These are phyloP conservation scores for Alternaria rosae DNA, from an alignment of 2,329 filamentous ascomycete species.

Conservation along the genomic window DNA sequence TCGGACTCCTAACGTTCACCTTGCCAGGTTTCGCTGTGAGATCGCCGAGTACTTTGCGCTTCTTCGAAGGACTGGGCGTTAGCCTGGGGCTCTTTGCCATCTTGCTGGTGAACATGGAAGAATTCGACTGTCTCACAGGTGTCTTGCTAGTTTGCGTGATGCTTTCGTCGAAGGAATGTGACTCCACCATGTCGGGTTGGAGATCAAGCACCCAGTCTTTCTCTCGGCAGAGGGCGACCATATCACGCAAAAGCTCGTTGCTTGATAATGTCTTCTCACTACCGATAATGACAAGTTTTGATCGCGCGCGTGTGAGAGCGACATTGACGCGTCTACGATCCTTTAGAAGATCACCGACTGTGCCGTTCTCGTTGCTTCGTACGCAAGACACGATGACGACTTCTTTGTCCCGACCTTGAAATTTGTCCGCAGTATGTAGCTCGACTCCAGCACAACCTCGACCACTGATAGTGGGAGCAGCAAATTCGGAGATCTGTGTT, in stretches of 20 bases:
- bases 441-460: conserved; percentile 65
- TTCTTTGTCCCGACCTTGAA: conserved; percentile 95
- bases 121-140: conserved; percentile 5
- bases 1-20: conserved; percentile 22
- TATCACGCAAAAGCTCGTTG: conserved; percentile 76
- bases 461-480: conserved; percentile 21
- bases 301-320: conserved; percentile 90
- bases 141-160: conserved; percentile 47
- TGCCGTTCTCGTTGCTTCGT: conserved; percentile 79
- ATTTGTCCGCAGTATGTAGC: conserved; percentile 96
- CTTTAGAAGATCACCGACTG: conserved; percentile 88
- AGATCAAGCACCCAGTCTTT: conserved; percentile 83
- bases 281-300: conserved; percentile 88
- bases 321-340: conserved; percentile 97
- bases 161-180: conserved; percentile 71
- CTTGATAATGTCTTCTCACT: conserved; percentile 75
- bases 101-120: not conserved
- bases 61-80: conserved; percentile 44
- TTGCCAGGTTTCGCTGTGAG: conserved; percentile 19
- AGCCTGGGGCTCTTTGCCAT: conserved; percentile 6
- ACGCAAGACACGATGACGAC: conserved; percentile 88
- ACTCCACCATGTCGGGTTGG: conserved; percentile 67
- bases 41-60: conserved; percentile 38
- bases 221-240: conserved; percentile 79
- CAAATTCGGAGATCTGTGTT: conserved; percentile 55